Percentiles rank a stretch among this genome's conserved stretches.
Conservation (phyloP, 2,329 filamentous ascomycete genomes). For the Monilinia laxa region DNA sequence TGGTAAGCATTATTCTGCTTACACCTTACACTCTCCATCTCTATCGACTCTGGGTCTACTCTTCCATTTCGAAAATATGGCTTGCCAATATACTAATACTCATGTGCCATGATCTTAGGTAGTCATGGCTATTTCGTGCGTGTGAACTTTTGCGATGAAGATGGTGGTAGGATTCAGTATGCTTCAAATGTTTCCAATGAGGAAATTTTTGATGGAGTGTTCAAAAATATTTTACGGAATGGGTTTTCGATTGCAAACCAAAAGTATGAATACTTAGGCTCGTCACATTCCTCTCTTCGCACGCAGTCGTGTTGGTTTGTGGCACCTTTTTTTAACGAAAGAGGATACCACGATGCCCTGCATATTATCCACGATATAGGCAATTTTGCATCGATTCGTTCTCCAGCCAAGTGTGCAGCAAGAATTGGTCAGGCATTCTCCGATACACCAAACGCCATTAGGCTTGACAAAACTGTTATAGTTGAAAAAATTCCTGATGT, state of each 20-base stretch:
- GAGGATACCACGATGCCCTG: constrained; percentile 38
- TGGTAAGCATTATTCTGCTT: constrained; percentile 40
- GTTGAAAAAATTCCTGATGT: constrained; percentile 52
- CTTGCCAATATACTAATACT: not conserved
- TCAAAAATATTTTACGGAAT: constrained; percentile 56
- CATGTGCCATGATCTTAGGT: not conserved
- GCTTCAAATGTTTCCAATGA: constrained; percentile 53
- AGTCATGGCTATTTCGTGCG: constrained; percentile 63
- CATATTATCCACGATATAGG: constrained; percentile 49
- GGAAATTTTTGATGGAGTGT: constrained; percentile 55
- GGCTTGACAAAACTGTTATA: constrained; percentile 42
- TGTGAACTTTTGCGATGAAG: constrained; percentile 73
- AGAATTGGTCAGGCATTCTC: constrained; percentile 68
- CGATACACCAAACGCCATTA: constrained; percentile 66
- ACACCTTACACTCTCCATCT: not conserved
- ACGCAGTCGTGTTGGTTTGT: constrained; percentile 70
- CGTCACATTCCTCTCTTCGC: constrained; percentile 75
- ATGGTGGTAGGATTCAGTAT: constrained; percentile 62
- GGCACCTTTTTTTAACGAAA: constrained; percentile 47
- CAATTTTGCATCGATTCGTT: constrained; percentile 51
- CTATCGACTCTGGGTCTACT: too few species aligned
- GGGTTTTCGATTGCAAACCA: constrained; percentile 65
- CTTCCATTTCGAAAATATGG: too few species aligned
- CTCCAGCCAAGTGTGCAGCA: constrained; percentile 57
- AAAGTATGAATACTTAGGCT: constrained; percentile 67